These are phyloP conservation scores for Euphorbia celastroides DNA, from an alignment of 441 rosid genomes.

Conservation along the genomic window DNA sequence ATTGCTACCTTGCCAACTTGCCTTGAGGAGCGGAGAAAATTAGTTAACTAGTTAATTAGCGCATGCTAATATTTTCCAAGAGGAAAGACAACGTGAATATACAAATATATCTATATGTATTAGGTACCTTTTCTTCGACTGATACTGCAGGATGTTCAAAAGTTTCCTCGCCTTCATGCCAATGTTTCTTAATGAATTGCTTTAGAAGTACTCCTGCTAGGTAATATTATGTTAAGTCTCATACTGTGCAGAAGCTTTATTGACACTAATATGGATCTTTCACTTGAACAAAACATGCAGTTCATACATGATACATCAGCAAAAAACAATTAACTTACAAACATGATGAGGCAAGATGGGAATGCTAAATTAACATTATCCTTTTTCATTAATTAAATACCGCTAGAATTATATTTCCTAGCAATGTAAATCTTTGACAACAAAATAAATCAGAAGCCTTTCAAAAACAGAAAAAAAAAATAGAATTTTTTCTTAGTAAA, in stretches of 20 bases:
- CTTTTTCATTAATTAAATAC: not conserved
- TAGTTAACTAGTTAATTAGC: not conserved
- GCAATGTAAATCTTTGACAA: not conserved
- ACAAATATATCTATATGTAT: not conserved
- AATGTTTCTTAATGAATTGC: conserved; percentile 85
- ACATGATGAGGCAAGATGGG: not conserved
- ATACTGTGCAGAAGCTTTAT: conserved; percentile 19
- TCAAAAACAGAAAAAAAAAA: too few relatives aligned
- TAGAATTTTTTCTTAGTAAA: too few relatives aligned
- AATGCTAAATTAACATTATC: not conserved
- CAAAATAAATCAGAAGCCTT: too few relatives aligned
- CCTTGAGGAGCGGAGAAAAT: not conserved
- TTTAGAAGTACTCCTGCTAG: conserved; percentile 88
- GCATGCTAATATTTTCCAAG: not conserved
- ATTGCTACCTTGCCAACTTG: not conserved
- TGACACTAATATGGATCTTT: conserved; percentile 2
- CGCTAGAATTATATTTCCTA: not conserved
- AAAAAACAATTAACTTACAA: not conserved
- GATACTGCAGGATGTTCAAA: conserved; percentile 78
- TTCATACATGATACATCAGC: not conserved
- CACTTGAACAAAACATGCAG: not conserved
- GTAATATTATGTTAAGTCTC: conserved; percentile 56
- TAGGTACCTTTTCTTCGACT: conserved; percentile 65
- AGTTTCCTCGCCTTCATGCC: conserved; percentile 81
- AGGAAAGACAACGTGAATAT: not conserved